Evolutionary conservation across 257 asterid genomes (phyloP).

Genomic region (Schizonepeta tenuifolia): DNA sequence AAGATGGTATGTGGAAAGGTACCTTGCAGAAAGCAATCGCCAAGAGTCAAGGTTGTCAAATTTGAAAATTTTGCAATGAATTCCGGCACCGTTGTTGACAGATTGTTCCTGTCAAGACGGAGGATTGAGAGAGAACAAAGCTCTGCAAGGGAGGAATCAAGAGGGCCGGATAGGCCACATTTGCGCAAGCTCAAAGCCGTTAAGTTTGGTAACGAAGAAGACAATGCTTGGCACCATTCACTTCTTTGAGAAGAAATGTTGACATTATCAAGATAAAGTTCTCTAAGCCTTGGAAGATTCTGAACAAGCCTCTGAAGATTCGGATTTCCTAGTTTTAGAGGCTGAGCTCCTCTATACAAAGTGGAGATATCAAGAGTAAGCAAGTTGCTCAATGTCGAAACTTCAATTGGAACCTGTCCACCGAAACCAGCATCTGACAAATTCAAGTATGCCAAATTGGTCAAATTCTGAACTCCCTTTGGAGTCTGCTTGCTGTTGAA

Average conservation of each 20-base stretch:
- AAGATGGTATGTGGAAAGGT: too few relatives aligned
- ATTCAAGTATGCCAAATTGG: too few relatives aligned
- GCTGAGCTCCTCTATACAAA: too few relatives aligned
- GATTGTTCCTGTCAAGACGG: conserved; percentile 43
- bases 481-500: too few relatives aligned
- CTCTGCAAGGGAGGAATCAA: conserved; percentile 41
- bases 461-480: too few relatives aligned
- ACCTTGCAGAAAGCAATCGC: too few relatives aligned
- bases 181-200: conserved; percentile 57
- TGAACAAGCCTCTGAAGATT: conserved; percentile 43
- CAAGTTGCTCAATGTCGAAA: too few relatives aligned
- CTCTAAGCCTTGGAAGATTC: conserved; percentile 44
- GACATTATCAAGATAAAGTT: conserved; percentile 58
- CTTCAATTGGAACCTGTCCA: too few relatives aligned
- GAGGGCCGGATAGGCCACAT: conserved; percentile 48
- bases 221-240: conserved; percentile 46
- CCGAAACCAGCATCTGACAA: too few relatives aligned
- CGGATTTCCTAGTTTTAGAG: conserved; percentile 54
- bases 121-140: conserved; percentile 48
- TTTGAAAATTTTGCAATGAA: too few relatives aligned
- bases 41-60: too few relatives aligned
- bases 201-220: conserved; percentile 43
- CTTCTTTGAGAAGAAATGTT: conserved; percentile 40
- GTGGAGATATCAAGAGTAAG: too few relatives aligned
- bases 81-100: conserved; percentile 41